phyloP scores from a whole-genome alignment of 1,284 basidiomycete genomes.

The Mycena citricolor region DNA sequence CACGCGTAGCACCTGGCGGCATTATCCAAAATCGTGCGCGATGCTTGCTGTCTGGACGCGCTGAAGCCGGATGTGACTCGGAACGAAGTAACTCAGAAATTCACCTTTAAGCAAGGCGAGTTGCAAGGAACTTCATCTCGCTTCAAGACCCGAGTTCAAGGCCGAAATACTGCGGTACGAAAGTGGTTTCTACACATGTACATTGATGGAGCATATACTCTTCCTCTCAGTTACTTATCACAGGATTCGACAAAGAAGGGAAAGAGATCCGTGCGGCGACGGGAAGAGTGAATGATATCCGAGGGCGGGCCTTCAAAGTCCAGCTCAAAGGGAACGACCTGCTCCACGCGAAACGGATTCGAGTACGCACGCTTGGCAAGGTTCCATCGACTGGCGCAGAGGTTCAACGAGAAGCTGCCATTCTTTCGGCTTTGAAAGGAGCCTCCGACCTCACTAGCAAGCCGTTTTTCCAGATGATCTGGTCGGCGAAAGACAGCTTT shows the following conservation, averaged over 20 bases:
- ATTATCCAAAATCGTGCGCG: slow-evolving; percentile 25
- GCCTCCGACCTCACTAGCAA: slow-evolving; percentile 33
- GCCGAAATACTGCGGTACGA: slow-evolving; percentile 36
- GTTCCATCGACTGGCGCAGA: slow-evolving; percentile 44
- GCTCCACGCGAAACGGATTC: slow-evolving; percentile 12
- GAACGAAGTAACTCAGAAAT: slow-evolving; percentile 42
- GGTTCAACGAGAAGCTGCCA: slow-evolving; percentile 29
- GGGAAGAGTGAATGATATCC: too few relatives aligned
- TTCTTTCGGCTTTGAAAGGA: slow-evolving; percentile 40
- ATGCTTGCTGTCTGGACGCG: slow-evolving; percentile 37
- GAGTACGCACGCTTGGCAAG: slow-evolving; percentile 43
- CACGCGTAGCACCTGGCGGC: slow-evolving; percentile 4
- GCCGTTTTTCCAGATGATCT: slow-evolving; percentile 48
- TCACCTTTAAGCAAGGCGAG: slow-evolving; percentile 24
- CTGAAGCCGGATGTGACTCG: slow-evolving; percentile 38
- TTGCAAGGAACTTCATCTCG: slow-evolving; percentile 39
- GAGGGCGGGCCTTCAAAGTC: slow-evolving; percentile 13
- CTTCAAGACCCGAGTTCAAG: slow-evolving; percentile 42
- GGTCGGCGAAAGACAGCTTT: slow-evolving; percentile 6
- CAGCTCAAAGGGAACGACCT: not conserved
- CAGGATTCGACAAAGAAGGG: slow-evolving; percentile 9
- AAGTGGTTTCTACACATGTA: too few relatives aligned
- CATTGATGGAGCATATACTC: too few relatives aligned
- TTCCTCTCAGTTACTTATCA: not conserved
- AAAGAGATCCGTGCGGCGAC: slow-evolving; percentile 10